phyloP scores from a whole-genome alignment of 2,329 filamentous ascomycete genomes.

The Xylogone sp. region DNA sequence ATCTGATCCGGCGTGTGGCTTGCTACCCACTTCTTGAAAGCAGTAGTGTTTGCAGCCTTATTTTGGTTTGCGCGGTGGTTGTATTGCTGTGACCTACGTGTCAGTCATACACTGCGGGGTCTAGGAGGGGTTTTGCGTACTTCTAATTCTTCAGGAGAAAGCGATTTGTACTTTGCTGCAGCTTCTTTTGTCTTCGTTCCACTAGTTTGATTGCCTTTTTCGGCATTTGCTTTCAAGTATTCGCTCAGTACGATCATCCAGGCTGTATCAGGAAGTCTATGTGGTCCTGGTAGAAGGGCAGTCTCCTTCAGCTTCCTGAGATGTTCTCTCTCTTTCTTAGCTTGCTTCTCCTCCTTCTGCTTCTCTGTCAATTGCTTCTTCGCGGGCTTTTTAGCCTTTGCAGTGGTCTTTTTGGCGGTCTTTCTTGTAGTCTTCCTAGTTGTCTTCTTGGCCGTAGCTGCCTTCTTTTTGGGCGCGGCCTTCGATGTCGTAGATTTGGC shows the following conservation, averaged over 20 bases:
- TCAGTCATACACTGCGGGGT: slow-evolving; percentile 2
- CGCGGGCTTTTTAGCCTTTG: slow-evolving; percentile 12
- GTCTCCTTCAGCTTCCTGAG: slow-evolving; percentile 8
- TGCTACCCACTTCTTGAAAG: slow-evolving; percentile 50
- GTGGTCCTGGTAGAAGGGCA: not conserved
- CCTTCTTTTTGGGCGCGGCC: slow-evolving; percentile 14
- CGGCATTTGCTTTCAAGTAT: not conserved
- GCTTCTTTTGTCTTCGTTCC: slow-evolving; percentile 5
- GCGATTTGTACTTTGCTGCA: slow-evolving; percentile 27
- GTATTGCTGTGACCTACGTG: slow-evolving; percentile 40
- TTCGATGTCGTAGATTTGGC: slow-evolving; percentile 13
- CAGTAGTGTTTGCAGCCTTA: slow-evolving; percentile 36
- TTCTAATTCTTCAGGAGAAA: slow-evolving; percentile 31
- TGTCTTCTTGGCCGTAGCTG: too few relatives aligned
- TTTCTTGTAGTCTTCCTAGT: slow-evolving; percentile 24
- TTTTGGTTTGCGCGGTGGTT: slow-evolving; percentile 46
- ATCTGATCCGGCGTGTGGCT: slow-evolving; percentile 54
- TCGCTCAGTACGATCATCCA: not conserved
- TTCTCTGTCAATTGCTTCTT: slow-evolving; percentile 16
- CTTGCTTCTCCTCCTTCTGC: slow-evolving; percentile 25
- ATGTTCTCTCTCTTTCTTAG: slow-evolving; percentile 31
- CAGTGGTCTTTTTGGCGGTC: slow-evolving; percentile 20
- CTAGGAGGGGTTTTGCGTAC: slow-evolving; percentile 24
- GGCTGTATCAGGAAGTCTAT: not conserved
- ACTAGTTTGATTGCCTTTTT: not conserved